Percentiles rank a stretch among this genome's conserved stretches.
These are phyloP conservation scores for Toxoplasma gondii DNA, from an alignment of 169 alveolate species.

Conservation along the genomic window DNA sequence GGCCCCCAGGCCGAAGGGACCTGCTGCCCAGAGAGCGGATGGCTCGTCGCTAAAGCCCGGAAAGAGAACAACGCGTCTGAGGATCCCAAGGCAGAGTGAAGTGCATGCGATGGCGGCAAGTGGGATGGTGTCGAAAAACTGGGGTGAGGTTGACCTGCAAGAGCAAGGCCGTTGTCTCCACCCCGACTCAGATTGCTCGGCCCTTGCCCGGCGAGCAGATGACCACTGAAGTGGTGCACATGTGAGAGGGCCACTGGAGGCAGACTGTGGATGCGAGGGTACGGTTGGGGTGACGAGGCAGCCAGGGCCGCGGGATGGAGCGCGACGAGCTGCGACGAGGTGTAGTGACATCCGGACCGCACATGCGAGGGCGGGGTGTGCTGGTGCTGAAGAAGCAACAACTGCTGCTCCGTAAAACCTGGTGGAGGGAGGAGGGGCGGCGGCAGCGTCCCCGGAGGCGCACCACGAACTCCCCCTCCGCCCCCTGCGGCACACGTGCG, in stretches of 20 bases:
- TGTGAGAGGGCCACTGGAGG: background rate
- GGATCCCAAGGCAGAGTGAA: background rate
- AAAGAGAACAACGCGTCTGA: background rate
- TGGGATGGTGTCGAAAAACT: background rate
- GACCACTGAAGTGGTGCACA: background rate
- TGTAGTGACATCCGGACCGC: background rate
- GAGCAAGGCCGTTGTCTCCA: background rate
- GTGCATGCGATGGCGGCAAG: background rate
- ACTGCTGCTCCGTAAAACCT: background rate
- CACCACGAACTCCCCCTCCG: background rate
- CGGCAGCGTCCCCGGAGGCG: background rate
- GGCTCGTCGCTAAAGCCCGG: background rate
- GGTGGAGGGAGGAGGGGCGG: background rate
- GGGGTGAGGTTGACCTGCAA: background rate
- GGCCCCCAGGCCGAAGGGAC: background rate
- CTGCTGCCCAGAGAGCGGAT: background rate
- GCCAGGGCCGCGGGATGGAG: background rate
- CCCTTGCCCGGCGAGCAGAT: background rate
- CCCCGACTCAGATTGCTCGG: background rate
- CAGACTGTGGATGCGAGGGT: background rate
- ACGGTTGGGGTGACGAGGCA: background rate
- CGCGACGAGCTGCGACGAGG: background rate
- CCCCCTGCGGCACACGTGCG: background rate
- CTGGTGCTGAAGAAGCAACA: background rate
- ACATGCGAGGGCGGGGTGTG: background rate